Conservation (phyloP, 208 protist species). For the Strigomonas culicis region DNA sequence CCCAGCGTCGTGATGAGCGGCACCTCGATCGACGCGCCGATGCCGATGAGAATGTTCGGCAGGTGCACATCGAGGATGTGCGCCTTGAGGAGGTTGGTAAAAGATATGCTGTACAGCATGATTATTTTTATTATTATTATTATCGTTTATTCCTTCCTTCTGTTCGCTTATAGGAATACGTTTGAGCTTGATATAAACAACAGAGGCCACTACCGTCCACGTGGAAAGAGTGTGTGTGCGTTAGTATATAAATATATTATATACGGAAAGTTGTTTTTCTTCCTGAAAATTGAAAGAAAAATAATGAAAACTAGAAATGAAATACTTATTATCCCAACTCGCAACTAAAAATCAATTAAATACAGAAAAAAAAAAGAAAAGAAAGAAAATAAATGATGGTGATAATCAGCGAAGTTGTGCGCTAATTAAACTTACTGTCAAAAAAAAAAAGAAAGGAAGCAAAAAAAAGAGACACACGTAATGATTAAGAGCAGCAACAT, state of each 20-base stretch:
- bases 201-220: too few species aligned
- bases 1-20: slow-evolving; percentile 70
- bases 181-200: too few species aligned
- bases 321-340: not conserved
- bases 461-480: not conserved
- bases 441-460: not conserved
- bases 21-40: slow-evolving; percentile 64
- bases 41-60: slow-evolving; percentile 72
- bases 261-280: too few species aligned
- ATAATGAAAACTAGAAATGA: not conserved
- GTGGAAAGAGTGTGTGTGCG: too few species aligned
- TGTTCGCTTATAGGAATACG: too few species aligned
- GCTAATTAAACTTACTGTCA: too few species aligned
- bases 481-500: not conserved
- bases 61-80: slow-evolving; percentile 77
- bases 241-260: too few species aligned
- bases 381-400: slow-evolving; percentile 2
- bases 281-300: not conserved
- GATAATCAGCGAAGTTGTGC: not conserved
- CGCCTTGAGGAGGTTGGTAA: slow-evolving; percentile 33
- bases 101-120: slow-evolving; percentile 13
- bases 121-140: too few species aligned
- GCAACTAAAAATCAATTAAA: not conserved
- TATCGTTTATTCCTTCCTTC: too few species aligned
- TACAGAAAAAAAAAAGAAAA: not conserved